Base-by-base conservation (phyloP, 192 early-diverging fungal species). In the Mortierella claussenii region DNA sequence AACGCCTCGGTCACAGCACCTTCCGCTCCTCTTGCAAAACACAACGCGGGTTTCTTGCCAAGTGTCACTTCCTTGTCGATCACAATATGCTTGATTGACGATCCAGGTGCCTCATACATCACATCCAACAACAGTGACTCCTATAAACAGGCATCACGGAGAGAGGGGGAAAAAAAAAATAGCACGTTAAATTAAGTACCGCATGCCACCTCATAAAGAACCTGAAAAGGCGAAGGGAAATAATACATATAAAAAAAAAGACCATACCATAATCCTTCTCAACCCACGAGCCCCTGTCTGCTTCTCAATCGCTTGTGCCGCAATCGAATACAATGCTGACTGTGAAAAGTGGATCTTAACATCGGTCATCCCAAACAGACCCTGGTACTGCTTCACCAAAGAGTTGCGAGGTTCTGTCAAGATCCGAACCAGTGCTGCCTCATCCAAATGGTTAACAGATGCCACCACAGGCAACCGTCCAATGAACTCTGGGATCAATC, bases 401-500 rank as follows among this genome's bases (percentile, higher is more conserved):
- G 93, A 89, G 65, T 95, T 95, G 54, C 89, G 89, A 5, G 95
- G 95, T 65, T 96, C 93, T 1, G 88, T 87, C 57, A 96, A 68
- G 9, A 96, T 87, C 1, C 90, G 85, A 1, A 91, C 84, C 42
- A 95, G 79, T 30, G 93, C 91, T 9, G 91, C 86, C 15, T 84
- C 83, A 48, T 74, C 68, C 44, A 96, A 79, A 36, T 86, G 85
- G 11, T 84, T 88, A 10, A 95, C 93, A 49, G 86, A 89, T 18
- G 95, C 92, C 33, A 95, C 60, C 21, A 94, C 89, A 8, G 95
- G 95, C n/a, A 96, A 57, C n/a, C 95, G 83, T 46, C 93, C 94
- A 30, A 96, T 90, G 61, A 96, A 93, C 73, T 96, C 95, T 12
- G 95, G 95, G 52, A 96, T 95, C 30, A 96, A 73, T 2, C 95